Evolutionary conservation across 78 protist species (phyloP).

Genomic region (Dictyostelium firmibasis): DNA sequence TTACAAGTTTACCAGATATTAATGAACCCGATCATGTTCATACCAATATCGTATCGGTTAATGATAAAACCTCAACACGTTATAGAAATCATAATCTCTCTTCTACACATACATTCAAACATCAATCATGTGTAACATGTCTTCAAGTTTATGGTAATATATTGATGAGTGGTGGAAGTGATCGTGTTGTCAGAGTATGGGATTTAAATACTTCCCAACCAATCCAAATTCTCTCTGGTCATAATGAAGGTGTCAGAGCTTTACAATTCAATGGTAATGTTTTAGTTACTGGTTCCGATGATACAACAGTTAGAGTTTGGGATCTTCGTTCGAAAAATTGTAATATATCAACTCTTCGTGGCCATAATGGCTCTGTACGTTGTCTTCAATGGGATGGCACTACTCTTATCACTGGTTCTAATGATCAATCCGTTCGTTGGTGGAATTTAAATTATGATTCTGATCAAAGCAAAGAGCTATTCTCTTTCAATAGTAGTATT

Average conservation of each 20-base stretch:
- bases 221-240: constrained; percentile 15
- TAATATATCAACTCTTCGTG: neutral
- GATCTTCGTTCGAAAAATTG: constrained; percentile 26
- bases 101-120: constrained; percentile 22
- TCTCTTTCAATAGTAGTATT: neutral
- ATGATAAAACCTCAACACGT: neutral
- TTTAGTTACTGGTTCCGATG: constrained; percentile 73
- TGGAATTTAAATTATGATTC: constrained; percentile 50
- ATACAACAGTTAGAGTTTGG: constrained; percentile 51
- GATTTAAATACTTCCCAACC: constrained; percentile 26
- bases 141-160: constrained; percentile 18
- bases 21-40: constrained; percentile 4
- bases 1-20: constrained; percentile 10
- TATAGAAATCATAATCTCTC: constrained; percentile 9
- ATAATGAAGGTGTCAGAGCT: constrained; percentile 58
- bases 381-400: constrained; percentile 57
- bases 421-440: constrained; percentile 41
- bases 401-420: constrained; percentile 37
- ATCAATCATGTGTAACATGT: constrained; percentile 49
- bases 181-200: constrained; percentile 59
- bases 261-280: constrained; percentile 63
- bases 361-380: constrained; percentile 35
- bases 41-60: neutral
- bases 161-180: constrained; percentile 53
- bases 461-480: constrained; percentile 1